A percentile compares a stretch with the other conserved stretches of the same genome.
These are phyloP conservation scores for Tetradesmus obliquus DNA, from an alignment of 139 green algal species.

Conservation along the genomic window DNA sequence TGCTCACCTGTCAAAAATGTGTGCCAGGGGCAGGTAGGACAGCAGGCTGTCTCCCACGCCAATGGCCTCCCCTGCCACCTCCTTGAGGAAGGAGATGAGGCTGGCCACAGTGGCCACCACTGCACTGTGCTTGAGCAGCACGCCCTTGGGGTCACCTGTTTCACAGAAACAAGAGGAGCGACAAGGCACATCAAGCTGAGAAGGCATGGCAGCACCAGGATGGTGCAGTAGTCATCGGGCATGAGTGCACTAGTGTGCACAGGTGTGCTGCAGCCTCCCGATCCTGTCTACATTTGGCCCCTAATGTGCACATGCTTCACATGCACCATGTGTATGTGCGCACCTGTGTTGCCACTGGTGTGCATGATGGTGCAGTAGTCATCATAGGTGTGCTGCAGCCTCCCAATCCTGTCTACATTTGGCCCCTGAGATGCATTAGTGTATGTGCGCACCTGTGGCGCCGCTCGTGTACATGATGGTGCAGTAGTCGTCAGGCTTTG, in stretches of 20 bases:
- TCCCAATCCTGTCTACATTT: too few species aligned
- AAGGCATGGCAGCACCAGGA: slow-evolving; percentile 93
- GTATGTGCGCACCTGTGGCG: slow-evolving; percentile 50
- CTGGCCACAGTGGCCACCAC: slow-evolving; percentile 67
- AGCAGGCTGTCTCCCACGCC: slow-evolving; percentile 78
- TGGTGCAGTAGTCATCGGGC: slow-evolving; percentile 76
- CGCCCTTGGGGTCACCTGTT: slow-evolving; percentile 81
- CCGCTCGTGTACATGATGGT: slow-evolving; percentile 96
- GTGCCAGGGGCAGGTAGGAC: slow-evolving; percentile 81
- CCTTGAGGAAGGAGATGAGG: slow-evolving; percentile 71
- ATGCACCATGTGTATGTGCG: too few species aligned
- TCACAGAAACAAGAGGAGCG: background rate
- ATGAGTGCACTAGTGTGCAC: too few species aligned
- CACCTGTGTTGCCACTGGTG: too few species aligned
- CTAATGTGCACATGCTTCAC: too few species aligned
- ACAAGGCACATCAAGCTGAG: slow-evolving; percentile 54
- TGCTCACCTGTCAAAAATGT: slow-evolving; percentile 91
- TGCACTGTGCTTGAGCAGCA: slow-evolving; percentile 81
- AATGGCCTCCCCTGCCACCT: slow-evolving; percentile 69
- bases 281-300: too few species aligned
- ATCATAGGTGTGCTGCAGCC: too few species aligned
- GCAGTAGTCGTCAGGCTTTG: slow-evolving; percentile 82
- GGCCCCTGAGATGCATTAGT: too few species aligned
- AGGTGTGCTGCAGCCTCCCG: too few species aligned
- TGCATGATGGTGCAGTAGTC: too few species aligned